Conservation (phyloP, 148 eudicot genomes). For the Mesembryanthemum crystallinum region DNA sequence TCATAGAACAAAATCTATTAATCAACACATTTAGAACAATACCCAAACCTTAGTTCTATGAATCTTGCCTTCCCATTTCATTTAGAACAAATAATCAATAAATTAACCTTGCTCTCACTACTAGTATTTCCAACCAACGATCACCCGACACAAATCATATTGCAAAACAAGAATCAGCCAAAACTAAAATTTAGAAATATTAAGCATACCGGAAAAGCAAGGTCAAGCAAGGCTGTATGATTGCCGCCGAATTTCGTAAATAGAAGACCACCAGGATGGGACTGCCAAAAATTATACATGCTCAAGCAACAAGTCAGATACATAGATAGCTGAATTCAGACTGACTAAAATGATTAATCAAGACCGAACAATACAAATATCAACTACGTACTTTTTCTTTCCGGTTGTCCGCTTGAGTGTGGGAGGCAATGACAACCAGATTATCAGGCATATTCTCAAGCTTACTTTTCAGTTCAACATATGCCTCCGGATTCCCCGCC, state of each 20-base stretch:
- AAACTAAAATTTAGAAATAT: neutral
- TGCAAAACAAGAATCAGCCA: neutral
- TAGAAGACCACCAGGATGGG: conserved; percentile 85
- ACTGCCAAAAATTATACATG: conserved; percentile 33
- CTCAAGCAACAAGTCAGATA: conserved; percentile 11
- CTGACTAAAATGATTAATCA: neutral
- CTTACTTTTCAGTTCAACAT: conserved; percentile 52
- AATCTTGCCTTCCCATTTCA: neutral
- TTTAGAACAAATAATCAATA: neutral
- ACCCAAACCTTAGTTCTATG: neutral
- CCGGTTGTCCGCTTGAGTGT: conserved; percentile 71
- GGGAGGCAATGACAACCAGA: conserved; percentile 81
- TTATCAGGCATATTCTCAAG: conserved; percentile 73
- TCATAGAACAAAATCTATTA: neutral
- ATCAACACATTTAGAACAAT: neutral
- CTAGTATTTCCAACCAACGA: neutral
- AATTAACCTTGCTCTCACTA: neutral
- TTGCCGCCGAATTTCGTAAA: conserved; percentile 88
- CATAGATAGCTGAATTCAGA: neutral
- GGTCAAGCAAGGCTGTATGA: conserved; percentile 78
- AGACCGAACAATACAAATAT: neutral
- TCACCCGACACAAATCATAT: neutral
- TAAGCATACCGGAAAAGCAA: conserved; percentile 76
- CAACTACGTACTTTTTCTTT: conserved; percentile 71
- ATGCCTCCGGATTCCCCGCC: conserved; percentile 65